Conservation (phyloP, 352 stramenopile genomes). For the Saprolegnia parasitica region DNA sequence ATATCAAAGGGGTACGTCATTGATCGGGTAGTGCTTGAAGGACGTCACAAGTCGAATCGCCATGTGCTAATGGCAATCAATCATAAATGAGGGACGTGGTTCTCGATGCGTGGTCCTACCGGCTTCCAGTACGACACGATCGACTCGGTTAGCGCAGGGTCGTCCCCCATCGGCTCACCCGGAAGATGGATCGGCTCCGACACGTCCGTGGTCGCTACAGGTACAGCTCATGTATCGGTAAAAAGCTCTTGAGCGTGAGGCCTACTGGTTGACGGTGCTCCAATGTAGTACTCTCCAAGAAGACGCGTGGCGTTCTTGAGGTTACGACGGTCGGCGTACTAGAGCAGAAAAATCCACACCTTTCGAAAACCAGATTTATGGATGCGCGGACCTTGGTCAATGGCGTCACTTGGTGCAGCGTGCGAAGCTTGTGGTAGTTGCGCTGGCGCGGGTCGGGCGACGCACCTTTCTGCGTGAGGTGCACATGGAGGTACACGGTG, state of each 20-base stretch:
- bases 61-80: slow-evolving; percentile 34
- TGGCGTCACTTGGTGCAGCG: slow-evolving; percentile 60
- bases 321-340: slow-evolving; percentile 52
- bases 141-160: slow-evolving; percentile 35
- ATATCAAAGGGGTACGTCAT: slow-evolving; percentile 39
- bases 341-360: no score
- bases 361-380: neutral
- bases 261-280: neutral
- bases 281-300: slow-evolving; percentile 36
- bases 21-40: slow-evolving; percentile 61
- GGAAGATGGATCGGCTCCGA: slow-evolving; percentile 8
- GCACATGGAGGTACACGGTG: slow-evolving; percentile 66
- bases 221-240: no score
- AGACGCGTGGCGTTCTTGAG: slow-evolving; percentile 60
- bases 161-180: slow-evolving; percentile 4
- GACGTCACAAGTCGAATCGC: slow-evolving; percentile 68
- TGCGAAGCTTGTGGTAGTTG: slow-evolving; percentile 51
- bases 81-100: neutral
- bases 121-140: slow-evolving; percentile 76
- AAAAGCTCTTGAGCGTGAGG: no score
- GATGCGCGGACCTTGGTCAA: slow-evolving; percentile 30
- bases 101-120: slow-evolving; percentile 4
- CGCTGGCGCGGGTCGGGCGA: slow-evolving; percentile 40
- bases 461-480: slow-evolving; percentile 53
- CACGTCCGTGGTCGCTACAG: neutral